Conservation (phyloP, 2,329 filamentous ascomycete genomes). For the Thermothelomyces thermophilus region DNA sequence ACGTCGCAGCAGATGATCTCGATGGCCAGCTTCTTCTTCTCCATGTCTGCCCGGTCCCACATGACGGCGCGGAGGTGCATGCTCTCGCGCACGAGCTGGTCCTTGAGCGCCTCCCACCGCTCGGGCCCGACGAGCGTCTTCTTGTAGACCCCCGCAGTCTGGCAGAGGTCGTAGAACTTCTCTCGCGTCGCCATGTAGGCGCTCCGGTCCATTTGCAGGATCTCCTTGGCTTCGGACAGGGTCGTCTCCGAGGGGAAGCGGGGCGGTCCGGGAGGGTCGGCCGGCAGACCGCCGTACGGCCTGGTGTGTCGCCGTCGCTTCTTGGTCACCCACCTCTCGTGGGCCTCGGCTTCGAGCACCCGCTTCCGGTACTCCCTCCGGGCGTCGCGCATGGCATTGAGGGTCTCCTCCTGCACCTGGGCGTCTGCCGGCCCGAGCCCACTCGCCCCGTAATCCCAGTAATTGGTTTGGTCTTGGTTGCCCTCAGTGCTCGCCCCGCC, state of each 20-base stretch:
- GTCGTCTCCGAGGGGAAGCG: conserved; percentile 79
- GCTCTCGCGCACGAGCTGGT: conserved; percentile 57
- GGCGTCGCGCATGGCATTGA: conserved; percentile 29
- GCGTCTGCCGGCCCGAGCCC: not conserved
- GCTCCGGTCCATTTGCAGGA: conserved; percentile 56
- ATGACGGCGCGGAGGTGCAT: conserved; percentile 58
- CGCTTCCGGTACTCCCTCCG: conserved; percentile 49
- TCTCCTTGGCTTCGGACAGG: conserved; percentile 68
- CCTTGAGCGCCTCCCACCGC: conserved; percentile 66
- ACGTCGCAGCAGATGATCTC: conserved; percentile 78
- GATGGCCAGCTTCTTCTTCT: conserved; percentile 60
- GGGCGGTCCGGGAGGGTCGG: conserved; percentile 61
- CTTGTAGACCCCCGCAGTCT: conserved; percentile 60
- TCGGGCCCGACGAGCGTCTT: conserved; percentile 70
- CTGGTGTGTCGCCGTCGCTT: conserved; percentile 64
- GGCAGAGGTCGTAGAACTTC: conserved; percentile 64
- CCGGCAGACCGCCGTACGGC: conserved; percentile 60
- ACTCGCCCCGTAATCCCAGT: conserved; percentile 4
- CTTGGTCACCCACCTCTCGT: conserved; percentile 53
- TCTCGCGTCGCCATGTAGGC: conserved; percentile 60
- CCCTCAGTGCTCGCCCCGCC: not conserved
- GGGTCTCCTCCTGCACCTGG: conserved; percentile 23
- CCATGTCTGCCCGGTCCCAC: conserved; percentile 51
- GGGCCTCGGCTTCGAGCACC: conserved; percentile 51
- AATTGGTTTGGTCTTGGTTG: conserved; percentile 2